Evolutionary conservation across 192 early-diverging fungal genomes (phyloP).

Genomic region (Obelidium mucronatum): DNA sequence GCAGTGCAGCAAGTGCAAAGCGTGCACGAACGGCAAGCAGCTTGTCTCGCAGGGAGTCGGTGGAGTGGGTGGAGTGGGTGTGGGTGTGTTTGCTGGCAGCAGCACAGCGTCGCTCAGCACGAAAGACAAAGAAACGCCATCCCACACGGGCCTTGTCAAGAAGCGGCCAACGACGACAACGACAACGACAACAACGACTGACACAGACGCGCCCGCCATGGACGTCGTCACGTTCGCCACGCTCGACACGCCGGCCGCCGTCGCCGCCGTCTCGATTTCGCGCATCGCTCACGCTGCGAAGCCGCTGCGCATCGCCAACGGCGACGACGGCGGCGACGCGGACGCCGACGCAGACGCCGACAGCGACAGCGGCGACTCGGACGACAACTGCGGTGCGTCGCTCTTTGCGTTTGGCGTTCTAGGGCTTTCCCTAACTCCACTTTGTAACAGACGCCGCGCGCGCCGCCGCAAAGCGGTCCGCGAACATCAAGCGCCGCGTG

Average conservation of each 20-base stretch:
- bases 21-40: constrained; percentile 31
- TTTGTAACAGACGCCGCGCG: neutral
- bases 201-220: neutral
- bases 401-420: neutral
- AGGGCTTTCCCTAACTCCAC: neutral
- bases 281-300: neutral
- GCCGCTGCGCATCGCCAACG: neutral
- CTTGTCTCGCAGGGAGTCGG: neutral
- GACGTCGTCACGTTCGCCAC: constrained; percentile 7
- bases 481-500: constrained; percentile 10
- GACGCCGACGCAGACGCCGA: neutral
- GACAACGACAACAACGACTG: neutral
- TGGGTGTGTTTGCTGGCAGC: neutral
- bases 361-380: neutral
- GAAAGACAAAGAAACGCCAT: neutral
- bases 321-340: constrained; percentile 2
- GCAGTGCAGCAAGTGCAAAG: constrained; percentile 11
- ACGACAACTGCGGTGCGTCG: neutral
- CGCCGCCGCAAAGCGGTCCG: constrained; percentile 1
- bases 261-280: constrained; percentile 34
- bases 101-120: neutral
- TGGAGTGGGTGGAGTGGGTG: neutral
- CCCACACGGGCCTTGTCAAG: neutral
- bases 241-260: constrained; percentile 17
- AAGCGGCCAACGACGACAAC: neutral